These are phyloP conservation scores for Sedum album DNA, from an alignment of 164 flowering plant genomes.

Conservation along the genomic window DNA sequence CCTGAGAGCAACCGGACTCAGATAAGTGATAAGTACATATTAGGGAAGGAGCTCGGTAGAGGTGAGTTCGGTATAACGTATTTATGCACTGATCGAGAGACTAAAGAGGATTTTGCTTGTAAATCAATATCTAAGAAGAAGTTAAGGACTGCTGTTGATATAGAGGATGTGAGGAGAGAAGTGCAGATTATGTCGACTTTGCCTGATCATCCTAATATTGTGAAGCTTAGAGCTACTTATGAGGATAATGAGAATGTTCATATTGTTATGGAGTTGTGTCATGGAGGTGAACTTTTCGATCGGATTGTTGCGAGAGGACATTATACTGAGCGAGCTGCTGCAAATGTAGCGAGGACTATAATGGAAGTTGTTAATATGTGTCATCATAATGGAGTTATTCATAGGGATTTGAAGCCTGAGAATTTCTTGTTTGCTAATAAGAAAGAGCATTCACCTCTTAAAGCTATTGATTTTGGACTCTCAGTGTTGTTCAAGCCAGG, in stretches of 20 bases:
- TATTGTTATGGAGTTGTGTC: conserved; percentile 96
- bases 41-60: conserved; percentile 86
- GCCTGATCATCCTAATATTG: conserved; percentile 77
- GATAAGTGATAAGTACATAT: conserved; percentile 70
- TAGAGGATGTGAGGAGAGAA: conserved; percentile 87
- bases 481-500: conserved; percentile 84
- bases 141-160: conserved; percentile 74
- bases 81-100: conserved; percentile 78
- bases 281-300: conserved; percentile 92
- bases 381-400: conserved; percentile 85
- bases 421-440: conserved; percentile 85
- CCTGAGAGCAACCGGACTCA: conserved; percentile 46
- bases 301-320: conserved; percentile 92
- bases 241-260: conserved; percentile 87
- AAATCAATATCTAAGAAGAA: conserved; percentile 90
- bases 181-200: conserved; percentile 78
- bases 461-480: conserved; percentile 92
- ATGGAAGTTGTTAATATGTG: conserved; percentile 95
- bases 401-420: conserved; percentile 94
- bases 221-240: conserved; percentile 65
- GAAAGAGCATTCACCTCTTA: conserved; percentile 69
- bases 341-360: conserved; percentile 59
- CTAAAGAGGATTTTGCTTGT: conserved; percentile 66
- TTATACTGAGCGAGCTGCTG: conserved; percentile 88
- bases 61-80: conserved; percentile 96